phyloP scores from a whole-genome alignment of 2,329 filamentous ascomycete species.

The Intubia oerlemansii region DNA sequence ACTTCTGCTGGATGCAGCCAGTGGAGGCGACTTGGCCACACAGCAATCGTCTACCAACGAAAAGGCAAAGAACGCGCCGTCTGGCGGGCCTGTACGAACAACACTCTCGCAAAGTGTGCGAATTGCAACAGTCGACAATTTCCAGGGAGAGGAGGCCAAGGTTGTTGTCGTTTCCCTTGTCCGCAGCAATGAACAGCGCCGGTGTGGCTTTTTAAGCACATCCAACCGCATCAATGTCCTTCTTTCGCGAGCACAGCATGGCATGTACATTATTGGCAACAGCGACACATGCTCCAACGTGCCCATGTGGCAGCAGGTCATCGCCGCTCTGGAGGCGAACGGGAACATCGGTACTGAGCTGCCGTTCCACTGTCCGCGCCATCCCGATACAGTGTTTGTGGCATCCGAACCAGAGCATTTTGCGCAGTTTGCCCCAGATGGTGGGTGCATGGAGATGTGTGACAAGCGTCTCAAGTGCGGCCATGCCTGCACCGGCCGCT shows the following conservation, averaged over 20 bases:
- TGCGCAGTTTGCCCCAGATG: conserved; percentile 31
- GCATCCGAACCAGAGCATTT: conserved; percentile 38
- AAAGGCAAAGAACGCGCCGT: no score
- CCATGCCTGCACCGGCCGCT: conserved; percentile 22
- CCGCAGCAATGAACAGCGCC: conserved; percentile 37
- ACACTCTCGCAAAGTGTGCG: conserved; percentile 26
- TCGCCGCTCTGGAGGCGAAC: conserved; percentile 23
- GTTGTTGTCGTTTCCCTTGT: conserved; percentile 50
- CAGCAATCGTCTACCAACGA: no score
- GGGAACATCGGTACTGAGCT: conserved; percentile 27
- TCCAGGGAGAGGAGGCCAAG: conserved; percentile 57
- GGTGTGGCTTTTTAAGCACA: conserved; percentile 43
- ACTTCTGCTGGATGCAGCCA: conserved; percentile 10
- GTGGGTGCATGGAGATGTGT: conserved; percentile 34
- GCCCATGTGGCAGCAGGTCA: conserved; percentile 41
- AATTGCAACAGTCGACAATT: conserved; percentile 51
- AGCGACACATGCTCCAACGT: conserved; percentile 31
- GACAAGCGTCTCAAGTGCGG: conserved; percentile 24
- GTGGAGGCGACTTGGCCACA: no score
- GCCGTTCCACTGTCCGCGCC: conserved; percentile 37
- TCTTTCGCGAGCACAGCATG: conserved; percentile 42
- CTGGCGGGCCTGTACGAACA: no score
- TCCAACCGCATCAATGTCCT: conserved; percentile 50
- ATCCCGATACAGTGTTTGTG: conserved; percentile 26
- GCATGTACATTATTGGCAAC: conserved; percentile 53